Percentiles rank a stretch among this genome's conserved stretches.
Evolutionary conservation across 192 early-diverging fungal genomes (phyloP).

Genomic region (Podila epigama): DNA sequence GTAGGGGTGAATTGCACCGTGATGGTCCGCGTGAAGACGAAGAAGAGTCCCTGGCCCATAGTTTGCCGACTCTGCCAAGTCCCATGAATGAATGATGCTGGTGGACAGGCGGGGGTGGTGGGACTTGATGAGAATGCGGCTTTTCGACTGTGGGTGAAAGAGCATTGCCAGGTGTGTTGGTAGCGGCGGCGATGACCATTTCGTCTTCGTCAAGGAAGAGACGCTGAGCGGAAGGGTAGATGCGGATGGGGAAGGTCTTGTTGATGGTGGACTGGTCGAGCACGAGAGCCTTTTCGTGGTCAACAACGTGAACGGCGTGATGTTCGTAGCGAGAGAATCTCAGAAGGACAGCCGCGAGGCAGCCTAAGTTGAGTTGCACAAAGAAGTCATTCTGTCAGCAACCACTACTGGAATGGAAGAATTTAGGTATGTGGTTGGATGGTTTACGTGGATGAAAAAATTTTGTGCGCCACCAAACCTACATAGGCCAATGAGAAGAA

Average conservation of each 20-base stretch:
- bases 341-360: conserved; percentile 12
- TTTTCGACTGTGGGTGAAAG: conserved; percentile 1
- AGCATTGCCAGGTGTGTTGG: neutral
- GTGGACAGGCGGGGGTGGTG: too few relatives aligned
- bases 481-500: conserved; percentile 23
- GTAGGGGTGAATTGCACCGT: conserved; percentile 4
- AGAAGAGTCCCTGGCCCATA: conserved; percentile 22
- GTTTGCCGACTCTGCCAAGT: neutral
- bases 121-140: neutral
- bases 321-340: conserved; percentile 4
- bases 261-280: conserved; percentile 25
- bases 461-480: neutral
- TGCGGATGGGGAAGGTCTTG: conserved; percentile 18
- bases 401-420: too few relatives aligned
- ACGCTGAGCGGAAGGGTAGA: conserved; percentile 14
- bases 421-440: too few relatives aligned
- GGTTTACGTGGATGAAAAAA: neutral
- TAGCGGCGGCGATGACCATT: neutral
- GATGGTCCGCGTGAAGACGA: conserved; percentile 3
- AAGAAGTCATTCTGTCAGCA: too few relatives aligned
- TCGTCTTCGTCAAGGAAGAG: conserved; percentile 17
- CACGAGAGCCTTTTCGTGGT: conserved; percentile 5
- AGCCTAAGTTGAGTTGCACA: neutral
- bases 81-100: conserved; percentile 12
- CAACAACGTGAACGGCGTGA: neutral